phyloP scores from a whole-genome alignment of 75 land plant species.

The Picea sitchensis region DNA sequence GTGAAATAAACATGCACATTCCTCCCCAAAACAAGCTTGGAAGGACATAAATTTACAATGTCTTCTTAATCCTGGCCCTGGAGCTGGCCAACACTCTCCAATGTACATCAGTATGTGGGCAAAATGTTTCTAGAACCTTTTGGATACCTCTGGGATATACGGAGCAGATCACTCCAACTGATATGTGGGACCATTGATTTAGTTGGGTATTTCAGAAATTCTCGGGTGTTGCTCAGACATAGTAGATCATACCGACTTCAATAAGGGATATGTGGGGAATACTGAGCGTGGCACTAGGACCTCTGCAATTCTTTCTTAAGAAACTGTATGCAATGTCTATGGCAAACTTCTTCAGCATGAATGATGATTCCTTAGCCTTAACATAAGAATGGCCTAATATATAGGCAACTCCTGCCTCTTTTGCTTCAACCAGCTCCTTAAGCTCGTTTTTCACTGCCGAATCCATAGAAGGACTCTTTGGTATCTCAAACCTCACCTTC shows the following conservation, averaged over 20 bases:
- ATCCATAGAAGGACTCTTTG: conserved; percentile 15
- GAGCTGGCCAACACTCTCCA: neutral
- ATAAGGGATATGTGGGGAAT: conserved; percentile 37
- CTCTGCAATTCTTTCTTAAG: conserved; percentile 34
- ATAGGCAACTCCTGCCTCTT: conserved; percentile 36
- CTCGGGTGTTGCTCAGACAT: conserved; percentile 7
- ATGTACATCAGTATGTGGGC: neutral
- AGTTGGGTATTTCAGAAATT: too few species aligned
- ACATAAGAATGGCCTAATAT: conserved; percentile 40
- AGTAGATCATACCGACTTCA: conserved; percentile 48
- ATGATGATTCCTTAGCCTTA: conserved; percentile 33
- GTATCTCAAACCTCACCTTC: conserved; percentile 33
- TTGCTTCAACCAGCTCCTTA: conserved; percentile 29
- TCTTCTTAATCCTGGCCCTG: neutral
- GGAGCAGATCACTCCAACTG: neutral
- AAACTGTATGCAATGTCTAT: conserved; percentile 29
- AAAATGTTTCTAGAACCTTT: neutral
- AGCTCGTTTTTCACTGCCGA: conserved; percentile 12
- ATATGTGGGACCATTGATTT: too few species aligned
- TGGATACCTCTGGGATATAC: neutral
- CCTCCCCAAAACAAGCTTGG: neutral
- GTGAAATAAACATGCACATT: neutral
- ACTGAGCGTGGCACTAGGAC: conserved; percentile 15
- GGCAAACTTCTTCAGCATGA: conserved; percentile 26
- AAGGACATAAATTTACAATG: neutral